Evolutionary conservation across 2,329 filamentous ascomycete genomes (phyloP).

Genomic region (Aureobasidium melanogenum): DNA sequence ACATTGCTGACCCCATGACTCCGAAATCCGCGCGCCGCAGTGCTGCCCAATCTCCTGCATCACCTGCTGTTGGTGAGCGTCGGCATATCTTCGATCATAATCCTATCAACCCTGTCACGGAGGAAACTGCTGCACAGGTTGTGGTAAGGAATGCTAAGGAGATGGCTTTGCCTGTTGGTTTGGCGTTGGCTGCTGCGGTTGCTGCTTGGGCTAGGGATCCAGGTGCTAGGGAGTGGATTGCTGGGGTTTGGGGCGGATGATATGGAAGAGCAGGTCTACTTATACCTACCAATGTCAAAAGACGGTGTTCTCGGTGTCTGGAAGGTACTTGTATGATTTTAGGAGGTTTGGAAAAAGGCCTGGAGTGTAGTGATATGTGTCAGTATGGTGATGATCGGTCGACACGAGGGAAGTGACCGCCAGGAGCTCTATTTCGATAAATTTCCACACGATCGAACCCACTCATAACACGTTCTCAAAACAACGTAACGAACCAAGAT

Average conservation of each 20-base stretch:
- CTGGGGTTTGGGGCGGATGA: background rate
- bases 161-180: background rate
- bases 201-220: conserved; percentile 4
- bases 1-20: conserved; percentile 6
- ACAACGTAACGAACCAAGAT: too few relatives aligned
- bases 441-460: too few relatives aligned
- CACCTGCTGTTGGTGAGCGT: background rate
- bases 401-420: too few relatives aligned
- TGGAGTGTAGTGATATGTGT: too few relatives aligned
- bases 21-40: background rate
- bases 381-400: too few relatives aligned
- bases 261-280: background rate
- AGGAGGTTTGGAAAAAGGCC: too few relatives aligned
- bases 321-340: too few relatives aligned
- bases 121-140: background rate
- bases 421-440: too few relatives aligned
- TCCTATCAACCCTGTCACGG: background rate
- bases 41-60: background rate
- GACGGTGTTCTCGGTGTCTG: background rate
- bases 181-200: background rate
- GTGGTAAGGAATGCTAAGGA: background rate
- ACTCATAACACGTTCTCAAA: too few relatives aligned
- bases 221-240: conserved; percentile 3
- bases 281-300: too few relatives aligned
- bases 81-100: background rate